phyloP scores from a whole-genome alignment of 2,329 filamentous ascomycete species.

The Cordyceps sp. region DNA sequence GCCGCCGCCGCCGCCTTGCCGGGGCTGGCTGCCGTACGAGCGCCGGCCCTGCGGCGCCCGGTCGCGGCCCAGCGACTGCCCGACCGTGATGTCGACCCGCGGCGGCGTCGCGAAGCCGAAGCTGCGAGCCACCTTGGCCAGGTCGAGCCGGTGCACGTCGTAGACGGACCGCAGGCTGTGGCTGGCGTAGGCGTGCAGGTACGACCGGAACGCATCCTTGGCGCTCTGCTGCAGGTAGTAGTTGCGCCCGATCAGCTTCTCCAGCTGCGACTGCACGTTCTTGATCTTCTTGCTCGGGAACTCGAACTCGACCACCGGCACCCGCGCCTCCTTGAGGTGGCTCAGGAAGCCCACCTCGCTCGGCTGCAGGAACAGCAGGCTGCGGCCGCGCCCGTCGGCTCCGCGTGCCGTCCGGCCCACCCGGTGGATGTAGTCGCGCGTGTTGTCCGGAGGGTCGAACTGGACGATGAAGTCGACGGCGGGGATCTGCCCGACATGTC shows the following conservation, averaged over 20 bases:
- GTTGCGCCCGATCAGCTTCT: conserved; percentile 87
- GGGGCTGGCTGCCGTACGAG: conserved; percentile 65
- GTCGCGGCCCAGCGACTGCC: conserved; percentile 59
- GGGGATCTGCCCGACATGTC: conserved; percentile 43
- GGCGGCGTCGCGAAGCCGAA: conserved; percentile 70
- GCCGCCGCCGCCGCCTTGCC: conserved; percentile 35
- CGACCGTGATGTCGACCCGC: conserved; percentile 68
- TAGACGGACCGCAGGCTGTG: conserved; percentile 44
- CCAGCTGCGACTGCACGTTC: conserved; percentile 78
- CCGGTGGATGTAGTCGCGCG: conserved; percentile 83
- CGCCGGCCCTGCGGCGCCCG: conserved; percentile 44
- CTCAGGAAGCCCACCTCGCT: conserved; percentile 83
- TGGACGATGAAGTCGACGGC: conserved; percentile 94
- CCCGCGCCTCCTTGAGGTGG: conserved; percentile 77
- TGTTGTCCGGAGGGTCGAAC: conserved; percentile 86
- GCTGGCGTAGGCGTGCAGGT: conserved; percentile 87
- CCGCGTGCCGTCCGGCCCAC: conserved; percentile 90
- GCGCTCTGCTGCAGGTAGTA: conserved; percentile 89
- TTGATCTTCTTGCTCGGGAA: conserved; percentile 85
- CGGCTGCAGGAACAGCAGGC: conserved; percentile 84
- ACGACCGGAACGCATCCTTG: conserved; percentile 68
- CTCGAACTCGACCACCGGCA: conserved; percentile 92
- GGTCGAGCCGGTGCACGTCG: conserved; percentile 69
- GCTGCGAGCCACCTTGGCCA: conserved; percentile 68
- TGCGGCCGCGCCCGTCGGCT: conserved; percentile 66